These are phyloP conservation scores for Dalechampia spathulata DNA, from an alignment of 441 rosid genomes.

Conservation along the genomic window DNA sequence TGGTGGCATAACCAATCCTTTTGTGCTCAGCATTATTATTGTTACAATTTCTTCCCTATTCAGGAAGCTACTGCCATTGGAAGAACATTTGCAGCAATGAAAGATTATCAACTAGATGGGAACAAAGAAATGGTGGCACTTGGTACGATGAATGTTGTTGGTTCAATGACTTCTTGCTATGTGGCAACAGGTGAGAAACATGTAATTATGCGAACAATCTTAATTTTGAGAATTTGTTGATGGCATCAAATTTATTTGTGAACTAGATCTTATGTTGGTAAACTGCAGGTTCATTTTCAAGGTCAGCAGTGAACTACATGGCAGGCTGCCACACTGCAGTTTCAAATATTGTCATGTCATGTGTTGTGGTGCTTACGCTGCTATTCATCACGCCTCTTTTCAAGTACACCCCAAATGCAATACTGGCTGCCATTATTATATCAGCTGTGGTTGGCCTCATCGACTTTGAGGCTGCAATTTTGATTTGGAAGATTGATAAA, in stretches of 20 bases:
- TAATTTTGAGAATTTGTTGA: too few species aligned
- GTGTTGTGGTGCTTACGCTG: conserved; percentile 65
- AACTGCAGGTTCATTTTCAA: conserved; percentile 75
- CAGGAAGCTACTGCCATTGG: conserved; percentile 97
- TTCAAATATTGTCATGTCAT: conserved; percentile 83
- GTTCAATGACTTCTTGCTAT: conserved; percentile 93
- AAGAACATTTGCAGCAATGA: conserved; percentile 89
- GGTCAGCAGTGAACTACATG: conserved; percentile 96
- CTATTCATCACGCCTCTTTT: conserved; percentile 83
- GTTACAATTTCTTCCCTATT: conserved; percentile 8
- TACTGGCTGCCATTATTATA: conserved; percentile 82
- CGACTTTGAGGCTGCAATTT: conserved; percentile 54
- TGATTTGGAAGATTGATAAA: conserved; percentile 88
- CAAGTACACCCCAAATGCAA: conserved; percentile 92
- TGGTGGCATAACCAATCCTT: too few species aligned
- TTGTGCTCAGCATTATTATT: not conserved
- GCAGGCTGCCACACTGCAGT: conserved; percentile 87
- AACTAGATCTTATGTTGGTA: not conserved
- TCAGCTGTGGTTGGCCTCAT: conserved; percentile 70
- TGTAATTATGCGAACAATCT: too few species aligned
- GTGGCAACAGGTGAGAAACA: conserved; percentile 81
- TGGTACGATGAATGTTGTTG: conserved; percentile 82
- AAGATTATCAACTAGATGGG: conserved; percentile 85
- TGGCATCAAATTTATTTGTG: too few species aligned
- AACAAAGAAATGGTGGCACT: conserved; percentile 96